These are phyloP conservation scores for Kwoniella europaea DNA, from an alignment of 768 basidiomycete genomes.

Conservation along the genomic window DNA sequence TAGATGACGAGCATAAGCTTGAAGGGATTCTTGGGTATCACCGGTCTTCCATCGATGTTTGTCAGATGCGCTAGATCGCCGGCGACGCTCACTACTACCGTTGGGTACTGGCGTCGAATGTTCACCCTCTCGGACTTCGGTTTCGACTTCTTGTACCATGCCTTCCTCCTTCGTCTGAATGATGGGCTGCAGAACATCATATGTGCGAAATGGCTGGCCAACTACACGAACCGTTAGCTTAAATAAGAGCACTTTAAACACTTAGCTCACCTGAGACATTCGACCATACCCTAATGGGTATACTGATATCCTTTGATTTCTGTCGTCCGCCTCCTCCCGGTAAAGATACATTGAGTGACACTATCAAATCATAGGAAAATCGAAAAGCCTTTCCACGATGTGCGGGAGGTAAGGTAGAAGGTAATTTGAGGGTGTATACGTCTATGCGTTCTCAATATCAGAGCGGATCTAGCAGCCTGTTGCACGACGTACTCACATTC, in stretches of 20 bases:
- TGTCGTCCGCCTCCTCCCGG: constrained; percentile 57
- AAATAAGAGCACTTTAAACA: background rate
- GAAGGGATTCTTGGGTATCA: constrained; percentile 42
- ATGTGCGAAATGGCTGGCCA: constrained; percentile 67
- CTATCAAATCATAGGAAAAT: constrained; percentile 88
- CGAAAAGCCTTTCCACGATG: constrained; percentile 80
- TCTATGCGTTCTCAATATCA: constrained; percentile 62
- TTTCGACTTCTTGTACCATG: constrained; percentile 35
- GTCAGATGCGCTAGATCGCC: constrained; percentile 13
- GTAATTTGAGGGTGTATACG: constrained; percentile 76
- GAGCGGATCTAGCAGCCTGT: constrained; percentile 16
- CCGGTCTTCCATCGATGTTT: constrained; percentile 20
- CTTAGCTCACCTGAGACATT: constrained; percentile 72
- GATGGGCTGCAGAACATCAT: constrained; percentile 84
- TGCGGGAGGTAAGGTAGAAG: constrained; percentile 83
- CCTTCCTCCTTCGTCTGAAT: constrained; percentile 59
- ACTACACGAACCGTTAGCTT: constrained; percentile 51
- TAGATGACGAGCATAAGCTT: constrained; percentile 52
- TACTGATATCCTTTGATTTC: constrained; percentile 69
- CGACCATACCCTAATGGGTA: constrained; percentile 89
- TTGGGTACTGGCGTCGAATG: constrained; percentile 4
- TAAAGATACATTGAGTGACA: constrained; percentile 69
- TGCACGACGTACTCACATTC: constrained; percentile 67
- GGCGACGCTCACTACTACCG: background rate
- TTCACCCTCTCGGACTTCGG: background rate